These are phyloP conservation scores for Lecanicillium sp. DNA, from an alignment of 2,329 filamentous ascomycete genomes.

Conservation along the genomic window DNA sequence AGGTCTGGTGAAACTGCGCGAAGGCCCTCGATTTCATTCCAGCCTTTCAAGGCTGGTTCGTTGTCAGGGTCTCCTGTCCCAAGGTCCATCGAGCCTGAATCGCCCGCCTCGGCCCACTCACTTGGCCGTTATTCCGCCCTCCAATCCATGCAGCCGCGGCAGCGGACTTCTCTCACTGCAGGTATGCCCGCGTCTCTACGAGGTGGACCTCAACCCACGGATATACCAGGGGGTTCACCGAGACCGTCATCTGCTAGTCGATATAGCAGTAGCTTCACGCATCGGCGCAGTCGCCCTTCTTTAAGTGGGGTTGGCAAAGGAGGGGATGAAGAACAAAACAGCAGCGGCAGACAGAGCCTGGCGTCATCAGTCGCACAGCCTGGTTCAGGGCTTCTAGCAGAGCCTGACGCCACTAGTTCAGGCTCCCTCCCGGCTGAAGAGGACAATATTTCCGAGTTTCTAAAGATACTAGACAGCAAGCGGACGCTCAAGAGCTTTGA, in stretches of 20 bases:
- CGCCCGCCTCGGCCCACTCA: constrained; percentile 49
- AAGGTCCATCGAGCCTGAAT: constrained; percentile 39
- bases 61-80: constrained; percentile 78
- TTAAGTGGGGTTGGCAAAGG: constrained; percentile 63
- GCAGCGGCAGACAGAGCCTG: constrained; percentile 73
- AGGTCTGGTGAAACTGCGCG: constrained; percentile 48
- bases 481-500: constrained; percentile 82
- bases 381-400: constrained; percentile 72
- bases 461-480: constrained; percentile 80
- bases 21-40: constrained; percentile 80
- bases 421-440: constrained; percentile 69
- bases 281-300: constrained; percentile 71
- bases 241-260: constrained; percentile 69
- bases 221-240: constrained; percentile 69
- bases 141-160: constrained; percentile 48
- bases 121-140: constrained; percentile 38
- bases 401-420: constrained; percentile 57
- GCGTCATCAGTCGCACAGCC: constrained; percentile 64
- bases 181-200: constrained; percentile 69
- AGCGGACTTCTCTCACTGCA: constrained; percentile 64
- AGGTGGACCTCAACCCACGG: constrained; percentile 54
- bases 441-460: constrained; percentile 87
- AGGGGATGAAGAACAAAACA: constrained; percentile 64
- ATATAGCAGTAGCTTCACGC: constrained; percentile 91
- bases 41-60: constrained; percentile 93